Evolutionary conservation across 306 rosid genomes (phyloP), one percentile per base, ranked within the genome.

Genomic region (Medicago ruthenica): DNA sequence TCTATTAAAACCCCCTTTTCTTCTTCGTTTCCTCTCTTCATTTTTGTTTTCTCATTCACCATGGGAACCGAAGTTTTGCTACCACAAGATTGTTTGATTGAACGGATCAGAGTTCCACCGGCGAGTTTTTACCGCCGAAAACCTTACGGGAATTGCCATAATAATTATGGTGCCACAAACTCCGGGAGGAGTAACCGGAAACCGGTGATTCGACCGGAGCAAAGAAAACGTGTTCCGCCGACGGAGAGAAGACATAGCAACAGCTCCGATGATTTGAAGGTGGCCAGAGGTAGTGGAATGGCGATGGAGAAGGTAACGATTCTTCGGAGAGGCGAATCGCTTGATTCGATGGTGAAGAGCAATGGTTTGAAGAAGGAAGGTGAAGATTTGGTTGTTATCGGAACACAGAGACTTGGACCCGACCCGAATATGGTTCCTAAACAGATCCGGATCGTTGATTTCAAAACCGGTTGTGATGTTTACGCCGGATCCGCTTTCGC

Each of bases 401-500:
- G 87, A 9, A 92, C 92, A 2, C 80, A 88, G 80, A 82, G 93
- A 65, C 42, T 90, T 48, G 88, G 88, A 2, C 95, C 93, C 58
- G 88, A 80, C 48, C 88, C 92, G 17, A 73, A 82, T 2, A 79
- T 65, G 85, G 81, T 89, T 2, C 79, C 82, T 40, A 88, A 77
- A 22, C 86, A 86, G 83, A 80, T 75, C 50, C 82, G 86, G 34
- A 75, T 87, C 5, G 81, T 76, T 31, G 89, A 88, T 67, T 42
- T 55, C 50, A 79, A 37, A 48, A 3, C 9, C 11, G 75, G 78
- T 0, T 36, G 5, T 22, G 89, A 85, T 21, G 21, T 90, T 31
- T 95, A 95, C 86, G 99, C 99, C 21, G 99, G 99, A 44, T 90
- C 98, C 3, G 96, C 96, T 45, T 92, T 86, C 37, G 78, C 92